Base-by-base conservation (phyloP, 2,329 filamentous ascomycete genomes). In the Calonectria multiphialidica region DNA sequence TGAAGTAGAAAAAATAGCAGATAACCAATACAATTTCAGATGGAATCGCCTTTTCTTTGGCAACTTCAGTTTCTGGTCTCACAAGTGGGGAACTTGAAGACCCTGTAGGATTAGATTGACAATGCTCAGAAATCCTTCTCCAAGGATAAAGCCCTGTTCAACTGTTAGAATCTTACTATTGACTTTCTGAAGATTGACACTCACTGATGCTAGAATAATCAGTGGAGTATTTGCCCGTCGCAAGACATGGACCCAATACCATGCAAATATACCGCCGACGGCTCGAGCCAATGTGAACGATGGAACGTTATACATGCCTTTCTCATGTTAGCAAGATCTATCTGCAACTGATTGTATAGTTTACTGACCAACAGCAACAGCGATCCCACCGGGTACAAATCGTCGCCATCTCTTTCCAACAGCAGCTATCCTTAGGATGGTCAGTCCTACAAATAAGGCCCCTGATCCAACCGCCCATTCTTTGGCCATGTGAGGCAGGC, bases 291-390 rank as follows among this genome's bases (percentile, higher is more conserved):
- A 87, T 0, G 97, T 99, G 81, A 99, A 99, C 0, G 95, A 98
- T 0, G 97, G 97, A 0, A 96, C 95, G 79, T 98, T 99, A 85
- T 98, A 99, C 92, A 99, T 99, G 61, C 97, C 93, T 93, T 37
- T 59, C 57, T 33, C 49, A 47, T 57, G 59, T 80, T 67, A 79
- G 71, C 63, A 45, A 45, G 42, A 64, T 30, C 44, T 21, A n/a
- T 21, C 12, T 50, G 13, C 12, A 57, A 30, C 15, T 0, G 40
- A 40, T 18, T 30, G 10, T 28, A 33, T 33, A 28, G 59, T 40
- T 40, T 18, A 76, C 82, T 82, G 84, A 93, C 93, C 96, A 79
- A 98, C 95, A 45, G 97, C 97, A 23, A 99, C 96, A 3, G 97
- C 96, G 79, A 99, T 98, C 0, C 97, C 97, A 8, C 97, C 96